These are phyloP conservation scores for Xylaria digitata DNA, from an alignment of 2,329 filamentous ascomycete species.

Conservation along the genomic window DNA sequence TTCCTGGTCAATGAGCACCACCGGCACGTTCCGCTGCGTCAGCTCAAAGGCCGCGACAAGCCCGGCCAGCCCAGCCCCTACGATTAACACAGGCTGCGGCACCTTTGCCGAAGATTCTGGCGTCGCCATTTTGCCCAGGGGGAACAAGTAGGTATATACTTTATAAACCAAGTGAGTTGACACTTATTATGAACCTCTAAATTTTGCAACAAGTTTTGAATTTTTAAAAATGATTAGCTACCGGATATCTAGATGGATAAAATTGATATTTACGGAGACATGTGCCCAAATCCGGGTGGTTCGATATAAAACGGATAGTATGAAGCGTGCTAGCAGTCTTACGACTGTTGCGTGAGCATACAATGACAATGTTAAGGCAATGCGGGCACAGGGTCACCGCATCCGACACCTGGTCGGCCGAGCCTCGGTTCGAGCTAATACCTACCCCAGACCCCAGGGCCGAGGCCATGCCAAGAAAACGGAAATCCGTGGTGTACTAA, in stretches of 20 bases:
- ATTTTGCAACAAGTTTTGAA: not conserved
- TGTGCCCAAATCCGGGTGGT: not conserved
- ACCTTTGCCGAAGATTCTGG: not conserved
- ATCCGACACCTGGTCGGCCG: too few species aligned
- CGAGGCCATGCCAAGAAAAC: too few species aligned
- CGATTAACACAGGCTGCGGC: slow-evolving; percentile 61
- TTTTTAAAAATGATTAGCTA: not conserved
- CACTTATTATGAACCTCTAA: not conserved
- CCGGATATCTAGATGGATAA: not conserved
- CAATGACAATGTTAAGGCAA: too few species aligned
- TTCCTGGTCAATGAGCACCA: slow-evolving; percentile 69
- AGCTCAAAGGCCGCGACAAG: slow-evolving; percentile 70
- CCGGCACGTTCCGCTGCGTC: slow-evolving; percentile 60
- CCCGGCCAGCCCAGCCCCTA: slow-evolving; percentile 69
- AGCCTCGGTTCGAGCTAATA: too few species aligned
- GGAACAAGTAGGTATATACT: not conserved
- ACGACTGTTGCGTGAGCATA: not conserved
- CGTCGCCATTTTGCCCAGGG: slow-evolving; percentile 19
- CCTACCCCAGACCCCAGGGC: too few species aligned
- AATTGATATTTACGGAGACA: too few species aligned
- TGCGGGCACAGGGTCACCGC: too few species aligned
- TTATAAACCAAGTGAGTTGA: not conserved
- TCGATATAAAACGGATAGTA: slow-evolving; percentile 2
- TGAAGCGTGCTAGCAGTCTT: slow-evolving; percentile 4
- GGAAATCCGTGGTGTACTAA: too few species aligned